Conservation (phyloP, 257 asterid species). For the Datura wrightii region DNA sequence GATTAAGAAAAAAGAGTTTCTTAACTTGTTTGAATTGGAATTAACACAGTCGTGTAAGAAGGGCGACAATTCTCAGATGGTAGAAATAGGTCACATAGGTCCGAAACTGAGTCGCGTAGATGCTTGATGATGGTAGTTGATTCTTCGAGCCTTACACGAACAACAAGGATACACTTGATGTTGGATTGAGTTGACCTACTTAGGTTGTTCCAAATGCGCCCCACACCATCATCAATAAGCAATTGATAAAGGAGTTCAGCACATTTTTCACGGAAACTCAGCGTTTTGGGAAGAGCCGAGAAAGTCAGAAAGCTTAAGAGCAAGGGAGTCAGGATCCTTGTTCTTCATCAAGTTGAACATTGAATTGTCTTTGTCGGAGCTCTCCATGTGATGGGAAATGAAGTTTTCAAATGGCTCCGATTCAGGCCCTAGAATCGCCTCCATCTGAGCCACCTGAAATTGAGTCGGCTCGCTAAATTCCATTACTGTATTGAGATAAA, state of each 20-base stretch:
- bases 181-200: constrained; percentile 56
- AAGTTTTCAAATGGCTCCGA: constrained; percentile 71
- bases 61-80: constrained; percentile 77
- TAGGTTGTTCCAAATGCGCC: constrained; percentile 71
- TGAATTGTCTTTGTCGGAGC: constrained; percentile 77
- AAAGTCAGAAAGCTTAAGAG: constrained; percentile 66
- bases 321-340: constrained; percentile 79
- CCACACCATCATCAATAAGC: too few species aligned
- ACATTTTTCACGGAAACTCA: constrained; percentile 35
- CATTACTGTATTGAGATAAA: not conserved
- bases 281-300: constrained; percentile 53
- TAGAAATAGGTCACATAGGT: constrained; percentile 75
- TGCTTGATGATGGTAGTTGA: constrained; percentile 60
- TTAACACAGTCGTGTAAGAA: constrained; percentile 90
- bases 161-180: constrained; percentile 54
- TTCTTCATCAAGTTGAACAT: constrained; percentile 75
- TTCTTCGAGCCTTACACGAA: constrained; percentile 67
- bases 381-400: constrained; percentile 74
- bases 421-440: too few species aligned
- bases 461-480: constrained; percentile 61
- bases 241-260: too few species aligned
- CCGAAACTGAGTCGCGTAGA: constrained; percentile 81
- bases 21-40: constrained; percentile 61
- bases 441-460: constrained; percentile 73
- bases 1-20: constrained; percentile 76